Evolutionary conservation across 371 early-diverging fungal species (phyloP).

Genomic region (Haplosporangium sp.): DNA sequence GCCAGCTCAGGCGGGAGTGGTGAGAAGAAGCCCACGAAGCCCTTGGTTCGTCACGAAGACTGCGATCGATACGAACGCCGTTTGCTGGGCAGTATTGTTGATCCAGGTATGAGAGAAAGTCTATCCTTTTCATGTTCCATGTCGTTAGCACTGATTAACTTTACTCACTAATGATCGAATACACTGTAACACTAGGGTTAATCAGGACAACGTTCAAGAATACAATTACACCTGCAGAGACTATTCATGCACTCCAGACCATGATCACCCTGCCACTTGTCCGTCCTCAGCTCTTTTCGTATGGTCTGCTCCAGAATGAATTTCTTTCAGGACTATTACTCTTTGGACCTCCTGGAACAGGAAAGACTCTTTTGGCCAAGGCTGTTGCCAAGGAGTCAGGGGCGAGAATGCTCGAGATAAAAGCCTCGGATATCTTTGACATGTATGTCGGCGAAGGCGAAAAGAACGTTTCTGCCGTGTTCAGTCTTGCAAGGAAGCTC

Average conservation of each 20-base stretch:
- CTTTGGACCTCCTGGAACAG: conserved; percentile 98
- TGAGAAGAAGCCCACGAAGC: conserved; percentile 12
- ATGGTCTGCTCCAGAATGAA: conserved; percentile 81
- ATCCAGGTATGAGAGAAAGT: conserved; percentile 62
- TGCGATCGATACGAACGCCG: conserved; percentile 68
- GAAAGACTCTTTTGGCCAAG: conserved; percentile 97
- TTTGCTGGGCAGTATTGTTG: conserved; percentile 69
- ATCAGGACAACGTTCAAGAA: conserved; percentile 74
- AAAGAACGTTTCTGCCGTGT: conserved; percentile 95
- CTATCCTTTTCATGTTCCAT: background rate
- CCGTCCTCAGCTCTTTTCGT: conserved; percentile 81
- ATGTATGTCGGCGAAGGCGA: conserved; percentile 99
- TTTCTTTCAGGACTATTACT: conserved; percentile 88
- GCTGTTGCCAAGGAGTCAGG: conserved; percentile 97
- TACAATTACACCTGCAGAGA: conserved; percentile 68
- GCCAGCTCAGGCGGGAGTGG: background rate
- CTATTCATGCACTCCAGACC: conserved; percentile 87
- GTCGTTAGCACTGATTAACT: background rate
- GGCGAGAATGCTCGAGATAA: conserved; percentile 92
- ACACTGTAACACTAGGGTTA: background rate
- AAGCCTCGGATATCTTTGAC: conserved; percentile 94
- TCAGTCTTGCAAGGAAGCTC: conserved; percentile 95
- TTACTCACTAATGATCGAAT: conserved; percentile 46
- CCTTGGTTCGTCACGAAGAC: conserved; percentile 18
- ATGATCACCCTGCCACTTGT: conserved; percentile 87